Conservation (phyloP, 306 rosid genomes). For the Citrullus colocynthis region DNA sequence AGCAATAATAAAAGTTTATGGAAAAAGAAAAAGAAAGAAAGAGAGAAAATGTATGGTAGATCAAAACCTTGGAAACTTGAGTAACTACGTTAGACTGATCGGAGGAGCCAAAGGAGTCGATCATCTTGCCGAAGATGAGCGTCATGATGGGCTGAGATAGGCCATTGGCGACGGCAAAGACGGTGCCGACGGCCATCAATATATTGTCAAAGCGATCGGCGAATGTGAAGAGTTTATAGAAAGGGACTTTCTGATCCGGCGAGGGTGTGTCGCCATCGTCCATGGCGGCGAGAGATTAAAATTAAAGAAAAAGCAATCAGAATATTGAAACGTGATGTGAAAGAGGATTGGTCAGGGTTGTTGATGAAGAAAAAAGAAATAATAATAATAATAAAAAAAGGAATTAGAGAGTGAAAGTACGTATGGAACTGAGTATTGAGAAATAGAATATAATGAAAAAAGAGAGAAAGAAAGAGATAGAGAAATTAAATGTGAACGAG, state of each 20-base stretch:
- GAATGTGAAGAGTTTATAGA: constrained; percentile 52
- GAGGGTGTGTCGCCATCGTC: not conserved
- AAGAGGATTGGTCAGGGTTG: not conserved
- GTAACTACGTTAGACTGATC: constrained; percentile 14
- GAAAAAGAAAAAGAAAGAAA: not conserved
- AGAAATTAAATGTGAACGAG: not conserved
- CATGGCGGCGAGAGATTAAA: not conserved
- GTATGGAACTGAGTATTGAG: too few relatives aligned
- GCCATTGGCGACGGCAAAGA: constrained; percentile 43
- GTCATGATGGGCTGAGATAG: constrained; percentile 63
- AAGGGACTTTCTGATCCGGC: constrained; percentile 29
- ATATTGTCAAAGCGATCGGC: constrained; percentile 40
- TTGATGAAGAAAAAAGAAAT: not conserved
- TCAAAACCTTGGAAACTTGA: constrained; percentile 39
- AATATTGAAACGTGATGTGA: not conserved
- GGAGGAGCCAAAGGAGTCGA: constrained; percentile 45
- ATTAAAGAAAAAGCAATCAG: not conserved
- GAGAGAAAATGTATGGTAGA: not conserved
- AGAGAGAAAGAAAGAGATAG: not conserved
- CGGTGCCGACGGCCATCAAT: constrained; percentile 44
- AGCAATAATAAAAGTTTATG: too few relatives aligned
- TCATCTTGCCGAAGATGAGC: constrained; percentile 37
- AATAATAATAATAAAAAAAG: not conserved
- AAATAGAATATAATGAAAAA: too few relatives aligned
- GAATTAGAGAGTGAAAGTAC: too few relatives aligned